phyloP scores from a whole-genome alignment of 495 filamentous ascomycete species.

The Aspergillus sclerotioniger region DNA sequence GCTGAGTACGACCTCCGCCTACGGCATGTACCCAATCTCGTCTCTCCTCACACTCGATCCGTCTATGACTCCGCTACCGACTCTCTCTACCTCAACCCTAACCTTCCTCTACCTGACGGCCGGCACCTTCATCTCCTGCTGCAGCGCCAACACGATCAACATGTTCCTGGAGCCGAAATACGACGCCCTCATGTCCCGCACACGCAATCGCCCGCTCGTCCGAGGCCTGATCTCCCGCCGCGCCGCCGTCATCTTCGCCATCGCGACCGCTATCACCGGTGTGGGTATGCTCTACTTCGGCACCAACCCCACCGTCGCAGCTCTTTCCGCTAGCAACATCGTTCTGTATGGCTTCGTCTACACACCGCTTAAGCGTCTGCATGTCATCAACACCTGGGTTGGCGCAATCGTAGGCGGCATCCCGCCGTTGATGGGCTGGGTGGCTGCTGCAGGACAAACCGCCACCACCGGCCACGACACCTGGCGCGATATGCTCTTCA shows the following conservation, averaged over 20 bases:
- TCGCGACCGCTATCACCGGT: constrained; percentile 63
- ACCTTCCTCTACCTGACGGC: constrained; percentile 90
- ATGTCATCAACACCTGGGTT: constrained; percentile 90
- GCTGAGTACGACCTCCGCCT: constrained; percentile 85
- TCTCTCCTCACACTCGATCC: constrained; percentile 51
- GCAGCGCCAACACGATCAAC: constrained; percentile 90
- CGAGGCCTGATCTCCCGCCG: constrained; percentile 73
- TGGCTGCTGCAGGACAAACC: constrained; percentile 83
- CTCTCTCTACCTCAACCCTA: constrained; percentile 79
- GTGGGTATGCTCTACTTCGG: constrained; percentile 74
- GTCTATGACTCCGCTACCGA: constrained; percentile 69
- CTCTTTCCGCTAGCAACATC: constrained; percentile 82
- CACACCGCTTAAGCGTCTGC: constrained; percentile 86
- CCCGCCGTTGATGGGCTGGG: constrained; percentile 97
- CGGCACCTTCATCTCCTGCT: constrained; percentile 81
- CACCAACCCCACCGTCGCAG: constrained; percentile 89
- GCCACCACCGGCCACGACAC: constrained; percentile 67
- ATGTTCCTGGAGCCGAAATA: constrained; percentile 92
- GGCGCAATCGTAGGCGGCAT: constrained; percentile 92
- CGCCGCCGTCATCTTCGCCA: constrained; percentile 77
- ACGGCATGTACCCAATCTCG: constrained; percentile 86
- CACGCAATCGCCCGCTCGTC: constrained; percentile 84
- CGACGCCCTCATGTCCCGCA: constrained; percentile 90
- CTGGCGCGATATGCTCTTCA: constrained; percentile 78
- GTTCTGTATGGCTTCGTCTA: constrained; percentile 86